Evolutionary conservation across 208 protist species (phyloP).

Genomic region (Leishmania guyanensis): DNA sequence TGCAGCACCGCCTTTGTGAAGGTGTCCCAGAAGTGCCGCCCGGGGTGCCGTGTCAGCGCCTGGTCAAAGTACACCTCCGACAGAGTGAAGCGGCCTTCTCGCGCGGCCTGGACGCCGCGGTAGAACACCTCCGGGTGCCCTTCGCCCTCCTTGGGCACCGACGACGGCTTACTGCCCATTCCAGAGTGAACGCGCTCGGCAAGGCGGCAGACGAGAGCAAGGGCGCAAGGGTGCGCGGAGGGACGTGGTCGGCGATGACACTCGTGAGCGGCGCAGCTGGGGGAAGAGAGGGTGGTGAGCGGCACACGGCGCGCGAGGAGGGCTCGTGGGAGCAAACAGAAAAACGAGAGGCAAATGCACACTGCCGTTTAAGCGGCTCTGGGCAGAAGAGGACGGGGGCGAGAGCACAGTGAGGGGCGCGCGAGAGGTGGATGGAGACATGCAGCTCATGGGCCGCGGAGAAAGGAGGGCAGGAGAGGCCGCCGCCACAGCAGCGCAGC

Average conservation of each 20-base stretch:
- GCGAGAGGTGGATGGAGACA: neutral
- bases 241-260: neutral
- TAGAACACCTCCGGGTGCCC: slow-evolving; percentile 26
- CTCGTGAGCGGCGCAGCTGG: neutral
- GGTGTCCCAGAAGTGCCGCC: slow-evolving; percentile 13
- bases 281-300: neutral
- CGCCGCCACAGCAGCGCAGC: neutral
- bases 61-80: slow-evolving; percentile 33
- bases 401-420: neutral
- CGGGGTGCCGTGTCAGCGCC: slow-evolving; percentile 19
- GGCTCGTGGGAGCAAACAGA: neutral
- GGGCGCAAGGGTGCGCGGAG: neutral
- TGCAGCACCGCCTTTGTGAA: slow-evolving; percentile 4
- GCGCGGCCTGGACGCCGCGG: slow-evolving; percentile 9
- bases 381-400: neutral
- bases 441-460: neutral
- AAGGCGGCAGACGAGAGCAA: neutral
- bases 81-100: slow-evolving; percentile 16
- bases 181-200: neutral
- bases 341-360: neutral
- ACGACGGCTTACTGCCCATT: slow-evolving; percentile 5
- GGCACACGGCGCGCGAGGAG: neutral
- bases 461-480: neutral
- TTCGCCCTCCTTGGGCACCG: slow-evolving; percentile 5
- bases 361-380: neutral